phyloP scores from a whole-genome alignment of 176 grass and related monocot species.

The Carex kokanica region DNA sequence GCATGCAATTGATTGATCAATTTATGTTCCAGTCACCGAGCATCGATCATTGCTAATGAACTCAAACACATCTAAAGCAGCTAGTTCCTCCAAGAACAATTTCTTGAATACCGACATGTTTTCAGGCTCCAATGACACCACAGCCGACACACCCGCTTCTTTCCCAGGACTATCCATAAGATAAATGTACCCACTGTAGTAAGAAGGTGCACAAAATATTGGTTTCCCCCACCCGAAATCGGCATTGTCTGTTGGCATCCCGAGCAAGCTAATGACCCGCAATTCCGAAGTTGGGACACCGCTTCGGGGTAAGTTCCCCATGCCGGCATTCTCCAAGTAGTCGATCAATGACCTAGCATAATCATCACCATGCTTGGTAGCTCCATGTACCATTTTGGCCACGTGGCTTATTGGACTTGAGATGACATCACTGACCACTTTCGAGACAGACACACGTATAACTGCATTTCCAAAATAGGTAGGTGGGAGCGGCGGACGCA shows the following conservation, averaged over 20 bases:
- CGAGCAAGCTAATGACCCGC: conserved; percentile 61
- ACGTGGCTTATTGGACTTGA: conserved; percentile 19
- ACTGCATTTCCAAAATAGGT: conserved; percentile 69
- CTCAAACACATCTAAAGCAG: background rate
- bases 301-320: conserved; percentile 32
- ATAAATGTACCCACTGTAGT: conserved; percentile 51
- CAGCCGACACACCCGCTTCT: conserved; percentile 41
- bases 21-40: background rate
- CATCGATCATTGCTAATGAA: background rate
- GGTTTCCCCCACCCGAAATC: conserved; percentile 68
- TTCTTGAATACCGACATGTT: conserved; percentile 54
- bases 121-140: conserved; percentile 56
- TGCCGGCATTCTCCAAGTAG: conserved; percentile 40
- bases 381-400: conserved; percentile 26
- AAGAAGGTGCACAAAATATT: conserved; percentile 40
- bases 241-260: conserved; percentile 46
- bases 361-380: conserved; percentile 44
- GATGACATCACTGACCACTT: conserved; percentile 39
- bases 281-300: conserved; percentile 34
- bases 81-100: conserved; percentile 41
- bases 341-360: conserved; percentile 51
- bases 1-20: background rate
- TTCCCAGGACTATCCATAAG: conserved; percentile 49
- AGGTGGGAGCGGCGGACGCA: conserved; percentile 35
- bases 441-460: conserved; percentile 38